Base-by-base conservation (phyloP, 2,329 filamentous ascomycete genomes). In the Aspergillus caelatus region DNA sequence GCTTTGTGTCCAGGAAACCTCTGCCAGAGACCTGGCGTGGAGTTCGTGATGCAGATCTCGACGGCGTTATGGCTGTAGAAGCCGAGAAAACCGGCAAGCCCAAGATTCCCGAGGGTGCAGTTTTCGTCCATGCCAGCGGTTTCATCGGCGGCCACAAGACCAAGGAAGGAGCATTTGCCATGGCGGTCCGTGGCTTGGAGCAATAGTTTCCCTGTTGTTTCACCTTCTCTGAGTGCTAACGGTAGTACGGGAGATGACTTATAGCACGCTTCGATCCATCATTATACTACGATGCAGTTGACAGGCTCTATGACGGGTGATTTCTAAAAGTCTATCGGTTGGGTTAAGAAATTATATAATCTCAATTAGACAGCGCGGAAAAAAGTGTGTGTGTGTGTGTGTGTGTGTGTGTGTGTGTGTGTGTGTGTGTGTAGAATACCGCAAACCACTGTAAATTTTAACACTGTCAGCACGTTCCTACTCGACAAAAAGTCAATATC, bases 91-190 rank as follows among this genome's bases (percentile, higher is more conserved):
- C 72, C 30, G 78, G 76, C n/a, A 74, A 75, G 57, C 68, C 72
- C 41, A 76, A 78, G 62, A 75, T 79, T 14, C 75, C 77, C 8
- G 76, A 77, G 50, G 81, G 94, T 8, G 89, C 92, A 66, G 89
- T 99, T 32, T 99, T 99, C 77, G 91, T 97, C 34, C 95, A 99
- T 77, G 94, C 94, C 4, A 90, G 91, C 59, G 95, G 95, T 32
- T 99, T 99, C 81, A 98, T 98, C 74, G 95, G 95, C 21, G 95
- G 95, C 2, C 96, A 97, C 80, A 90, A 91, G 84, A 96, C 91
- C 0, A 95, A 91, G 72, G 92, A 96, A 65, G 95, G 95, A 34
- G 94, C 89, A 30, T 86, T 92, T 76, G 88, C 89, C 62, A 96
- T 98, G 93, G 93, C 94, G 58, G 70, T 74, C 48, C 74, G 76